A percentile compares a stretch with the other conserved stretches of the same genome.
Evolutionary conservation across 208 protist species (phyloP).

Genomic region (Acanthamoeba royreba): DNA sequence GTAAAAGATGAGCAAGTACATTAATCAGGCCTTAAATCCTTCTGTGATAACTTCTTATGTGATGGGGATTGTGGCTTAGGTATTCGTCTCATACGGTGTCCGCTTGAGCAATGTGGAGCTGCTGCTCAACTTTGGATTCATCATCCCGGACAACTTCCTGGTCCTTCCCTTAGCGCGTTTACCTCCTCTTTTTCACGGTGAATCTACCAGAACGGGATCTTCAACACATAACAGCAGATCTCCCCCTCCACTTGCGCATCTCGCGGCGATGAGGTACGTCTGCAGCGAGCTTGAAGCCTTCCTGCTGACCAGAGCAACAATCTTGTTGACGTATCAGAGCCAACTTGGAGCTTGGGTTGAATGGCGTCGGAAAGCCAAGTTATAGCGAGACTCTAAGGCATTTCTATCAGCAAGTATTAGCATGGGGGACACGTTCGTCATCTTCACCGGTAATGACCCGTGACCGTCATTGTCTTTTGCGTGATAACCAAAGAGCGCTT

Average conservation of each 20-base stretch:
- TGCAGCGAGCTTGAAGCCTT: too few relatives aligned
- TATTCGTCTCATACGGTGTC: not conserved
- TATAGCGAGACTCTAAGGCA: too few relatives aligned
- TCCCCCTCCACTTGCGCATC: not conserved
- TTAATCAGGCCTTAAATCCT: not conserved
- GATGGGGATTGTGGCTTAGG: not conserved
- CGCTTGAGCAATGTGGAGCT: not conserved
- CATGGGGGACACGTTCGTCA: too few relatives aligned
- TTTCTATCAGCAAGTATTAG: too few relatives aligned
- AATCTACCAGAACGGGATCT: not conserved
- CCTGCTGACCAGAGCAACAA: too few relatives aligned
- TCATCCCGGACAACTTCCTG: not conserved
- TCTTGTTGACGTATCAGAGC: too few relatives aligned
- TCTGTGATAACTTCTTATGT: too few relatives aligned
- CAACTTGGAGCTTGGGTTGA: too few relatives aligned
- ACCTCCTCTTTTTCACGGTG: not conserved
- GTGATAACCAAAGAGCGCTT: not conserved
- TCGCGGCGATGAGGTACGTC: too few relatives aligned
- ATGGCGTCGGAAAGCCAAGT: too few relatives aligned
- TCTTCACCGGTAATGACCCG: too few relatives aligned
- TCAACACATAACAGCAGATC: not conserved
- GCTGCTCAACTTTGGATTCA: not conserved
- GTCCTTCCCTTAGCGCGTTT: not conserved
- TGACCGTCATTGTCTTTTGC: not conserved
- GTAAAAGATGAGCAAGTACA: not conserved